These are phyloP conservation scores for Candida morakotiae DNA, from an alignment of 805 yeast genomes.

Conservation along the genomic window DNA sequence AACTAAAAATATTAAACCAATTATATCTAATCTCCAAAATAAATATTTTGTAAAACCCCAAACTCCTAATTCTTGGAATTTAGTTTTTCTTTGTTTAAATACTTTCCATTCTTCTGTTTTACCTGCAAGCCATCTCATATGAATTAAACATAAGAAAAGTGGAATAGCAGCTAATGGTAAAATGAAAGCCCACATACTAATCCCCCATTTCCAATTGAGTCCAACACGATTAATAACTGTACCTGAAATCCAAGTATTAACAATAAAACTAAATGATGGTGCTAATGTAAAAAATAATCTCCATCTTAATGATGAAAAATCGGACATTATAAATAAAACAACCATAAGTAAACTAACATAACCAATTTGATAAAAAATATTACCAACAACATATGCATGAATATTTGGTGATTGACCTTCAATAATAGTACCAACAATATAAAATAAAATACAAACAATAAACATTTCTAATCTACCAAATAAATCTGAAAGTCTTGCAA, in stretches of 20 bases:
- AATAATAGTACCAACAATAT: slow-evolving; percentile 60
- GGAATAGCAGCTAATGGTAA: slow-evolving; percentile 68
- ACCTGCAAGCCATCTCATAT: slow-evolving; percentile 53
- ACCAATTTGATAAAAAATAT: slow-evolving; percentile 47
- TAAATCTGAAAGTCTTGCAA: slow-evolving; percentile 61
- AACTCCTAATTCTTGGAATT: slow-evolving; percentile 30
- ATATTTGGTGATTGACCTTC: slow-evolving; percentile 59
- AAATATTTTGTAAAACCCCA: slow-evolving; percentile 27
- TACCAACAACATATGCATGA: slow-evolving; percentile 60
- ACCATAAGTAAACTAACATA: slow-evolving; percentile 61
- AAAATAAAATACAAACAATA: slow-evolving; percentile 47
- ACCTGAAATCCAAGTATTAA: slow-evolving; percentile 78
- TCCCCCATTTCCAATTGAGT: slow-evolving; percentile 65
- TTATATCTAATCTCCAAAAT: slow-evolving; percentile 63
- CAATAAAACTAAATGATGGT: slow-evolving; percentile 69
- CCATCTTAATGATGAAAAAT: slow-evolving; percentile 66
- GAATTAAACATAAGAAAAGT: slow-evolving; percentile 46
- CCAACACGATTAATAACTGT: slow-evolving; percentile 42
- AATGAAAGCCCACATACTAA: slow-evolving; percentile 78
- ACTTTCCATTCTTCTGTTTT: slow-evolving; percentile 48
- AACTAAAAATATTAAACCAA: slow-evolving; percentile 56
- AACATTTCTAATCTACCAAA: slow-evolving; percentile 60
- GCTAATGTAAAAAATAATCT: slow-evolving; percentile 61
- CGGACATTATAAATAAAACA: slow-evolving; percentile 57
- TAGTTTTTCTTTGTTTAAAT: slow-evolving; percentile 36